Base-by-base conservation (phyloP, 1,284 basidiomycete species). In the Ustilago tritici region DNA sequence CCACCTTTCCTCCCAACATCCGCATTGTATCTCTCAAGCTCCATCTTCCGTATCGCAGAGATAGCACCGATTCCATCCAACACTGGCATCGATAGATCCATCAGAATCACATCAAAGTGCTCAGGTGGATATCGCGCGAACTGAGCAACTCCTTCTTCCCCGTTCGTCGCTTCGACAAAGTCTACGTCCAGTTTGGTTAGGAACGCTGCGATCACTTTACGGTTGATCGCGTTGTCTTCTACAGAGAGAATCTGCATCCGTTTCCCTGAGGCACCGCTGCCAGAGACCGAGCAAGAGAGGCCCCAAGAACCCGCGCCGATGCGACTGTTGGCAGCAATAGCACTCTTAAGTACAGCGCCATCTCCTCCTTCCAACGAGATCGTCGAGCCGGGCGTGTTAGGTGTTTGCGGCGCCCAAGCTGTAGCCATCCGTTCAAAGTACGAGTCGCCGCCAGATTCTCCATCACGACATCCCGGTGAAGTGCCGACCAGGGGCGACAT, bases 1-100 rank as follows among this genome's bases (percentile, higher is more conserved):
- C 23, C 23, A 28, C 3, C 23, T 28, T 28, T 28, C 32, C 54
- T 49, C 23, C 67, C 61, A n/a, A 17, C 49, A 46, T 19, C 47
- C 36, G 32, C 35, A 23, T 56, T 17, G 23, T 73, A 63, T 17
- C 91, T 89, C 46, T 84, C 87, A 8, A 89, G 87, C 87, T 98
- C 95, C 52, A 95, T 89, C 70, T 90, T 88, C 34, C 94, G 92
- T 77, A 98, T 97, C 81, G 92, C 91, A 1, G 89, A 88, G 0
- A 94, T 95, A 9, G 95, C 95, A 23, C 92, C 91, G 66, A 96
- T 79, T 90, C 81, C 95, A 84, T 97, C 94, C 71, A 97, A 90
- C 28, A 94, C 87, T 0, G 94, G 95, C 95, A 98, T 98, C 0
- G 93, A 94, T 57, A 98, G 88, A 86, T 98, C 95, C 81, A 97